Evolutionary conservation across 345 rosid genomes (phyloP), one percentile per base, ranked within the genome.

Genomic region (Linum trigynum): DNA sequence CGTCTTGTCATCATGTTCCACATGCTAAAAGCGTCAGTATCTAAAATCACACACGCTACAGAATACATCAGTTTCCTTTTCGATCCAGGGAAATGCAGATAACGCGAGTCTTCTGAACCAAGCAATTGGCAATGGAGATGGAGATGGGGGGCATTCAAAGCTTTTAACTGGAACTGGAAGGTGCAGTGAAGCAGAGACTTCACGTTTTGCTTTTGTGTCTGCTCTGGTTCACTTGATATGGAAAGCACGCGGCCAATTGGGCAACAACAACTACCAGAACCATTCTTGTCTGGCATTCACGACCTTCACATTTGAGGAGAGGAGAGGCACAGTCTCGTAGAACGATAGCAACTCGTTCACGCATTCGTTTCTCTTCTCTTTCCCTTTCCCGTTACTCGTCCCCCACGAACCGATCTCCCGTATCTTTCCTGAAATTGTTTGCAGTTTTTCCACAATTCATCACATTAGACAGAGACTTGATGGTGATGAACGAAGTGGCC

Each of bases 381-480:
- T 36, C 6, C 48, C 57, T 71, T 41, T 64, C 43, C 50, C n/a
- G 57, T 71, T 39, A 55, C 69, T 67, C 11, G 61, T 67, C 48
- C 75, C 68, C 4, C 71, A 63, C 60, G 75, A 64, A 58, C 69
- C 78, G 62, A 67, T 71, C 65, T 75, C 69, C 55, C 63, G 59
- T 35, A 67, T 71, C 63, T 75, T 71, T 8, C 78, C 78, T 75
- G 72, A 66, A 45, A n/a, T 35, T 3, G 61, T n/a, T 11, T 56
- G 8, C 36, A 56, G n/a, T n/a, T 8, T 1, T 15, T n/a, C 16
- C 7, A 56, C 59, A 56, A 23, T 23, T 23, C 32, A 23, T 23
- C 32, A 23, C 32, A 23, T 23, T 23, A 23, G 32, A 23, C 32
- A 4, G 59, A 4, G n/a, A 7, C 4, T 57, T 57, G 5, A 17